Conservation (phyloP, 148 eudicot species). For the Fagopyrum esculentum region DNA sequence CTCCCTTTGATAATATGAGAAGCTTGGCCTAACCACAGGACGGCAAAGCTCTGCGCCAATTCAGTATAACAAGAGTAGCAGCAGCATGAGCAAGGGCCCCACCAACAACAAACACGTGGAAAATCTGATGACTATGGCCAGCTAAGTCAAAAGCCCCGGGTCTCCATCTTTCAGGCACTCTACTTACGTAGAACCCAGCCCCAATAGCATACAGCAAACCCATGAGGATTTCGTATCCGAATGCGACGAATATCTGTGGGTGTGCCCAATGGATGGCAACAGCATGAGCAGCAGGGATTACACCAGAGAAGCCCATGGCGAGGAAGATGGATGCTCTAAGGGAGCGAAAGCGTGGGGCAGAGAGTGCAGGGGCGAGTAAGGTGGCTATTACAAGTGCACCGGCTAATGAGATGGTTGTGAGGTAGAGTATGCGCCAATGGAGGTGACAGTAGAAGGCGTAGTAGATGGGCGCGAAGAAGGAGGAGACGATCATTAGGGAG, state of each 20-base stretch:
- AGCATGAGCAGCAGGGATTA: conserved; percentile 73
- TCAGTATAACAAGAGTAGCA: conserved; percentile 58
- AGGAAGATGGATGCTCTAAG: conserved; percentile 68
- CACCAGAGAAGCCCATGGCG: conserved; percentile 79
- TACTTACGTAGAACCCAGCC: conserved; percentile 54
- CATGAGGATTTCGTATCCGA: conserved; percentile 63
- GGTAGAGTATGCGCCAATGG: conserved; percentile 43
- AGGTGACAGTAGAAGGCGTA: conserved; percentile 65
- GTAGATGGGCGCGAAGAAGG: conserved; percentile 78
- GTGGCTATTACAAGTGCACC: conserved; percentile 54
- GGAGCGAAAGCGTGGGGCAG: conserved; percentile 46
- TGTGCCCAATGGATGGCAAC: conserved; percentile 40
- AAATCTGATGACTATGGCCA: conserved; percentile 92
- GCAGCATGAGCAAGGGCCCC: conserved; percentile 67
- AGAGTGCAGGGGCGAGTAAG: conserved; percentile 64
- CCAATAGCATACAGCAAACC: conserved; percentile 61
- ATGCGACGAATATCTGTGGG: conserved; percentile 47
- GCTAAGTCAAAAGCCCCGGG: conserved; percentile 82
- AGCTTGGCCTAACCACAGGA: conserved; percentile 19
- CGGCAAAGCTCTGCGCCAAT: conserved; percentile 51
- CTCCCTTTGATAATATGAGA: no score
- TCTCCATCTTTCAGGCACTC: conserved; percentile 80
- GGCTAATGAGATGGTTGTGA: conserved; percentile 45
- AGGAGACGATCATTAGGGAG: conserved; percentile 79
- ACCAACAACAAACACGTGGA: conserved; percentile 75